Conservation (phyloP, 176 grass and related monocot species). For the Juncus inflexus region DNA sequence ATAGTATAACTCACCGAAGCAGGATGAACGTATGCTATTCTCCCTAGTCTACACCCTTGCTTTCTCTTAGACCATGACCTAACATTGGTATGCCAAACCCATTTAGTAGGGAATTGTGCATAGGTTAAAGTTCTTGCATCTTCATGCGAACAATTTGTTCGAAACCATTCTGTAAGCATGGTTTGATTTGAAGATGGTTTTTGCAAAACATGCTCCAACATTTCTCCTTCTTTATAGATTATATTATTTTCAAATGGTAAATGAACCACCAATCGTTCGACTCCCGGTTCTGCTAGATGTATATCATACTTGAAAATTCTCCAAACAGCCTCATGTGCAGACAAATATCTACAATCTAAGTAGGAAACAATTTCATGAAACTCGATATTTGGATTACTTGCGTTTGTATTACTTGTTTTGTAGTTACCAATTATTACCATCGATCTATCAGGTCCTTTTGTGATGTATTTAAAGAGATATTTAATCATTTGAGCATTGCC, state of each 20-base stretch:
- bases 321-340: conserved; percentile 31
- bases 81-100: conserved; percentile 1
- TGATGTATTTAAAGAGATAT: conserved; percentile 1
- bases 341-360: not conserved
- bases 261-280: conserved; percentile 26
- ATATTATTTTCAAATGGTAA: not conserved
- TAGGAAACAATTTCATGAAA: conserved; percentile 35
- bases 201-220: not conserved
- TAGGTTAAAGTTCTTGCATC: conserved; percentile 8
- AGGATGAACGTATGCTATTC: not conserved
- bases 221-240: not conserved
- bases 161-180: conserved; percentile 9
- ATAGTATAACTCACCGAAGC: not conserved
- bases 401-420: not conserved
- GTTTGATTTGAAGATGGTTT: not conserved
- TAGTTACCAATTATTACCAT: not conserved
- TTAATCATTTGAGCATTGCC: no score
- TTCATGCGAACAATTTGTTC: not conserved
- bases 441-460: not conserved
- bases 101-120: conserved; percentile 5
- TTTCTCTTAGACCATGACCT: conserved; percentile 7
- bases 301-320: conserved; percentile 30
- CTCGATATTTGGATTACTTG: not conserved
- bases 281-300: conserved; percentile 4
- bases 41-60: not conserved